Evolutionary conservation across 768 basidiomycete species (phyloP).

Genomic region (Stropharia rugosoannulata): DNA sequence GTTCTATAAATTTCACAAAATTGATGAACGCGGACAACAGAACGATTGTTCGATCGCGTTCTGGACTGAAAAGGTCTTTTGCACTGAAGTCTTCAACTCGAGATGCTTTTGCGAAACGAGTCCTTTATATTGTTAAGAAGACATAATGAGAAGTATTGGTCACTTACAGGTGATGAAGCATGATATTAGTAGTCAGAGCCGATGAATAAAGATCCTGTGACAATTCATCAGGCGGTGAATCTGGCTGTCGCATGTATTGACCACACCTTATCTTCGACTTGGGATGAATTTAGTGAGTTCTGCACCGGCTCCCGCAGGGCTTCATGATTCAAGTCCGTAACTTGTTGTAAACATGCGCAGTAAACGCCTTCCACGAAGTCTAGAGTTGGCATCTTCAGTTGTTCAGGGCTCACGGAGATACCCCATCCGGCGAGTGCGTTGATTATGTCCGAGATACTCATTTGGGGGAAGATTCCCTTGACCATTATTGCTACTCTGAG

Average conservation of each 20-base stretch:
- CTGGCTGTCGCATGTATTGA: neutral
- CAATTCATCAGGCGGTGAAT: neutral
- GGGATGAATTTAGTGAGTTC: conserved; percentile 48
- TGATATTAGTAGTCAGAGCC: conserved; percentile 59
- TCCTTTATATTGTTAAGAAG: conserved; percentile 31
- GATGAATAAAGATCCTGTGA: conserved; percentile 64
- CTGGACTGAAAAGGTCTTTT: conserved; percentile 72
- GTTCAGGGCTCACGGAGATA: conserved; percentile 61
- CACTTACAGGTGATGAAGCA: conserved; percentile 71
- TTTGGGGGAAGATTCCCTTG: conserved; percentile 61
- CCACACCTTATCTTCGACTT: conserved; percentile 53
- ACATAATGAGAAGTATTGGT: neutral
- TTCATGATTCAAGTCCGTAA: conserved; percentile 62
- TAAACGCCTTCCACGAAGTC: conserved; percentile 76
- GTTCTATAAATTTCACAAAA: conserved; percentile 87
- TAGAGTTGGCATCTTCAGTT: conserved; percentile 62
- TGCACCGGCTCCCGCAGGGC: conserved; percentile 59
- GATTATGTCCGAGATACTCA: conserved; percentile 65
- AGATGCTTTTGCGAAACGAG: conserved; percentile 71
- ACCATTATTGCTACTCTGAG: conserved; percentile 28
- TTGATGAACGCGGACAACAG: conserved; percentile 90
- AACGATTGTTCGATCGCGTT: conserved; percentile 69
- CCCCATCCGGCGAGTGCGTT: conserved; percentile 68
- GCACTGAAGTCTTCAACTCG: conserved; percentile 76
- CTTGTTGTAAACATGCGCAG: conserved; percentile 68